These are phyloP conservation scores for Colletotrichum shisoi DNA, from an alignment of 2,329 filamentous ascomycete species.

Conservation along the genomic window DNA sequence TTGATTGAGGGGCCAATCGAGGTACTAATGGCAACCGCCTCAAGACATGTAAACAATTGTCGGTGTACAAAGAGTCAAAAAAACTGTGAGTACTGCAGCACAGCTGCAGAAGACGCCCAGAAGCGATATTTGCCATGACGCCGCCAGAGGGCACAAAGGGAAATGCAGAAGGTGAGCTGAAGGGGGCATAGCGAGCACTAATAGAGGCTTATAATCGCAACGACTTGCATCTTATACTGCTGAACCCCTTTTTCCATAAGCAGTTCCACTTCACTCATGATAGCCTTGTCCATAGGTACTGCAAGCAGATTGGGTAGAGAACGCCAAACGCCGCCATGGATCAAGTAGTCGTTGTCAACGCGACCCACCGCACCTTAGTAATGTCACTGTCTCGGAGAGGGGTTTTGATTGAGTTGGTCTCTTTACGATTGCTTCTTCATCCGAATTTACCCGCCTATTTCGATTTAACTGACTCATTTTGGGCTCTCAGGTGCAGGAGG, in stretches of 20 bases:
- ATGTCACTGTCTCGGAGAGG: background rate
- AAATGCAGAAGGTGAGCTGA: too few species aligned
- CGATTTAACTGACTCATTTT: background rate
- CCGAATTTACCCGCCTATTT: background rate
- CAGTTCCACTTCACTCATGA: too few species aligned
- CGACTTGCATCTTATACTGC: background rate
- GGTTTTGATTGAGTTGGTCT: background rate
- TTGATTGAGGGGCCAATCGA: too few species aligned
- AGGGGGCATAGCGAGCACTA: too few species aligned
- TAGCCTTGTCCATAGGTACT: background rate
- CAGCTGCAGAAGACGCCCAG: too few species aligned
- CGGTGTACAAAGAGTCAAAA: too few species aligned
- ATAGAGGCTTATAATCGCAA: too few species aligned
- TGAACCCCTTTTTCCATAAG: background rate
- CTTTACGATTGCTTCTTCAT: background rate
- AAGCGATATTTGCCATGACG: too few species aligned
- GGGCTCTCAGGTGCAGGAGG: constrained; percentile 3
- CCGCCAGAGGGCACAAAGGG: too few species aligned
- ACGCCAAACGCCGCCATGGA: background rate
- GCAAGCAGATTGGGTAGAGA: background rate
- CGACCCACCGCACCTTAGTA: background rate
- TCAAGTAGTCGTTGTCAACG: background rate
- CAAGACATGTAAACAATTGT: too few species aligned
- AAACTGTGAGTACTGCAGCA: too few species aligned
- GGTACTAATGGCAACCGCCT: too few species aligned